These are phyloP conservation scores for Magnaporthiopsis incrustans DNA, from an alignment of 2,329 filamentous ascomycete species.

Conservation along the genomic window DNA sequence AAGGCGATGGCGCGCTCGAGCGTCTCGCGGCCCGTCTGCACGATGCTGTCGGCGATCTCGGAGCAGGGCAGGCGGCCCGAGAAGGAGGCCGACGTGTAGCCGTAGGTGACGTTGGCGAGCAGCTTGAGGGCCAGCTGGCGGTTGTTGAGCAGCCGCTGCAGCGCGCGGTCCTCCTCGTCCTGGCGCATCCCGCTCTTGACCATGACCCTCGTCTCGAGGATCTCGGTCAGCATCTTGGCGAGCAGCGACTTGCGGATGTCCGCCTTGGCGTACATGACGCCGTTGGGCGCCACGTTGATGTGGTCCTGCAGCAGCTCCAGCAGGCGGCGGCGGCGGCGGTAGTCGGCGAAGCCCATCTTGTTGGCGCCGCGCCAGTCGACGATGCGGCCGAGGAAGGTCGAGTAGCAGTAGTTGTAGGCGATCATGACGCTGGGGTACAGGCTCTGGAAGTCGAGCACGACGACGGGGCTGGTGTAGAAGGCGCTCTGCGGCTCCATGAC, in stretches of 20 bases:
- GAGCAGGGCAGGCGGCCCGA: slow-evolving; percentile 97
- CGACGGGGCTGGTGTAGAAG: slow-evolving; percentile 81
- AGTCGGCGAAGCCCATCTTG: slow-evolving; percentile 93
- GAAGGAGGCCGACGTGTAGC: slow-evolving; percentile 88
- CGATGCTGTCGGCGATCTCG: slow-evolving; percentile 96
- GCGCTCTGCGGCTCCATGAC: slow-evolving; percentile 97
- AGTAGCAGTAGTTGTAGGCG: slow-evolving; percentile 98
- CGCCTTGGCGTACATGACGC: slow-evolving; percentile 88
- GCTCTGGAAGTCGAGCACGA: slow-evolving; percentile 94
- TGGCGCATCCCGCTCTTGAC: slow-evolving; percentile 95
- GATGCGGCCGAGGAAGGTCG: slow-evolving; percentile 84
- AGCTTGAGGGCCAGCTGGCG: slow-evolving; percentile 89
- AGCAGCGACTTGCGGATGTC: slow-evolving; percentile 82
- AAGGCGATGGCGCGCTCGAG: slow-evolving; percentile 87
- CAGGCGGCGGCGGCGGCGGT: slow-evolving; percentile 66
- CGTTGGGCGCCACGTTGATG: slow-evolving; percentile 90
- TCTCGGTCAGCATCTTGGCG: slow-evolving; percentile 94
- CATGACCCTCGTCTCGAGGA: slow-evolving; percentile 94
- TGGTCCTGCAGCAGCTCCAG: slow-evolving; percentile 73
- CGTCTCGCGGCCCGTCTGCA: slow-evolving; percentile 90
- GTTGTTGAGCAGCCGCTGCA: slow-evolving; percentile 87
- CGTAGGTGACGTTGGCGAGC: slow-evolving; percentile 97
- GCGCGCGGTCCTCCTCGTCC: slow-evolving; percentile 76
- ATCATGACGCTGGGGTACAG: slow-evolving; percentile 98
- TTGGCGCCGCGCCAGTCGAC: slow-evolving; percentile 81